Conservation (phyloP, 768 basidiomycete species). For the Macrolepiota fuliginosa region DNA sequence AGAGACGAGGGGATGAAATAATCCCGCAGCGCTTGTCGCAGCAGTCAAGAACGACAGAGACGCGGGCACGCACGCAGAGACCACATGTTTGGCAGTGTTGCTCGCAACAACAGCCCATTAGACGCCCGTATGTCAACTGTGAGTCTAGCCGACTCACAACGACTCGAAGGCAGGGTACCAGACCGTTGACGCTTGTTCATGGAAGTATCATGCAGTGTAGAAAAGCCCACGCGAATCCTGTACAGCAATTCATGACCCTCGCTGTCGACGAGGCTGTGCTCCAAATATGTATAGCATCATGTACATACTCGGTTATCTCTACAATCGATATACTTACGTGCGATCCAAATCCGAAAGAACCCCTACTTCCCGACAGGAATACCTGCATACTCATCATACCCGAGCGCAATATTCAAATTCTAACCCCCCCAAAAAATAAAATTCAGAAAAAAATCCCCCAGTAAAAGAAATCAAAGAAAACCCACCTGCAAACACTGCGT, state of each 20-base stretch:
- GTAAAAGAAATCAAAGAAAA: constrained; percentile 10
- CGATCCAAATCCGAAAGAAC: not conserved
- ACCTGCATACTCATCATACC: constrained; percentile 81
- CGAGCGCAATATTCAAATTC: constrained; percentile 90
- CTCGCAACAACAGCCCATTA: not conserved
- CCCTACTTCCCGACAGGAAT: constrained; percentile 42
- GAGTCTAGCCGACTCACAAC: not conserved
- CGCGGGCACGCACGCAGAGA: not conserved
- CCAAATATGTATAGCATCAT: not conserved
- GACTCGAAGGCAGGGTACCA: no score
- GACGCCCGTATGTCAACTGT: not conserved
- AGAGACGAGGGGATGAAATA: no score
- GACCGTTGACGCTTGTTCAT: no score
- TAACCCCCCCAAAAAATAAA: constrained; percentile 26
- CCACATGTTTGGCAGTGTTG: constrained; percentile 7
- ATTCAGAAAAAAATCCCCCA: not conserved
- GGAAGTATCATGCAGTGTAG: no score
- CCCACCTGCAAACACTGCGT: constrained; percentile 96
- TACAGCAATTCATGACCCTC: not conserved
- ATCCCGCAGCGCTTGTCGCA: not conserved
- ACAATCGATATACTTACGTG: not conserved
- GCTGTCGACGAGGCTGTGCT: not conserved
- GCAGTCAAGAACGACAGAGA: not conserved
- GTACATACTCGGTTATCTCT: not conserved
- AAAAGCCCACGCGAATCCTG: not conserved